Evolutionary conservation across 1,284 basidiomycete species (phyloP), one percentile per base, ranked within the genome.

Genomic region (Tilletia caries): DNA sequence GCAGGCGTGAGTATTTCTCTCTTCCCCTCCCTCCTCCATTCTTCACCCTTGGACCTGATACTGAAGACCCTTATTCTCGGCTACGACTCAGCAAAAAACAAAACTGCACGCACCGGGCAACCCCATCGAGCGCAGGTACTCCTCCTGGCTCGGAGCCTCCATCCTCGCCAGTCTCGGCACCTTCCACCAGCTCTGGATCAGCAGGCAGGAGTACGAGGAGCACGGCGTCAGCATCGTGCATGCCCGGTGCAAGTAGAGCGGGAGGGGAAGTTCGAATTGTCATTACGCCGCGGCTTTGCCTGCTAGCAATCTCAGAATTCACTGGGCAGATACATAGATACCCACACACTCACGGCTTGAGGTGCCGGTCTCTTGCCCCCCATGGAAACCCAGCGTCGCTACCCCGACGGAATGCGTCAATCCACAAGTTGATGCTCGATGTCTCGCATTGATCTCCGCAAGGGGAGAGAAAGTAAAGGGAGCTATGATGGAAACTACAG

Each of bases 1-100:
- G 90, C 91, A 27, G 91, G 92, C 71, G 65, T 74, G n/a, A 80
- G 80, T 41, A 41, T 41, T 41, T 41, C 37, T 41, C 15, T 15
- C 15, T 41, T 13, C 13, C 15, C 37, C 15, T 41, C 37, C 15
- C 37, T 41, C 37, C 86, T 6, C 18, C 23, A 50, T 50, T 20
- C 2, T 50, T 25, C 65, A n/a, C 27, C 33, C 29, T 64, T 23
- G 32, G 25, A 46, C 29, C 18, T 13, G 13, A n/a, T 23, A 67
- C 65, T 54, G 41, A 60, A 58, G 68, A 1, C 68, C 60, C 60
- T 64, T 15, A 68, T 25, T 69, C 20, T 18, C 23, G 10, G 12
- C 70, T 68, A 54, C 60, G 27, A 27, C 13, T 29, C 29, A 65
- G 60, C 80, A 82, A 68, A 78, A 79, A 33, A 73, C 80, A 68